Evolutionary conservation across 2,329 filamentous ascomycete species (phyloP), one percentile per base, ranked within the genome.

Genomic region (Exophiala sp.): DNA sequence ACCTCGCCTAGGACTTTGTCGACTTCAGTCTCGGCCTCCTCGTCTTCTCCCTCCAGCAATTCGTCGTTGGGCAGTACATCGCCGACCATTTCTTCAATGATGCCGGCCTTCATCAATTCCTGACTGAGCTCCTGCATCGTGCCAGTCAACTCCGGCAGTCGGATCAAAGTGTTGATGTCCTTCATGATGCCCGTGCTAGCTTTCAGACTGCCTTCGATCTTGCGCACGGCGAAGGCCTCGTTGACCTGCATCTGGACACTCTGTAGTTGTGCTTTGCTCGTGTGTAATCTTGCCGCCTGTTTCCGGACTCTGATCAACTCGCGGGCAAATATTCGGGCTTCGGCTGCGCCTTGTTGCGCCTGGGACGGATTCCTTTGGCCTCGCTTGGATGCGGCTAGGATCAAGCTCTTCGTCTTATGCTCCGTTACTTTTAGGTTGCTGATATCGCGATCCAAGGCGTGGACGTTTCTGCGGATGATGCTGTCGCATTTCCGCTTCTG

Each of bases 231-330:
- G 68, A 97, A 97, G 1, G 93, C 90, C 72, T 97, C 91, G 64
- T 90, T 88, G 64, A 98, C 91, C 71, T 97, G 93, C 89, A 97
- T 95, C 69, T 91, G 85, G 37, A 98, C 91, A 59, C 85, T 91
- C 65, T 84, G 83, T 41, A 98, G 79, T 71, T 97, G 93, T 1
- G 93, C 93, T 66, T 94, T 94, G 62, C 84, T 85, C 0, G 91
- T 97, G 14, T 85, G 77, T 32, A 97, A 77, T 3, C 93, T 82
- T 23, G 77, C 72, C 14, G 77, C 78, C 56, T 89, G 83, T 66
- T 85, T 87, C 58, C 93, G 86, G 52, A 88, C 80, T 45, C 86
- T 83, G 56, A 97, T 81, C 43, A 97, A 79, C 69, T 96, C 91
- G 59, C 82, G 79, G 19, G 93, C 93, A 68, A 96, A 95, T 57